phyloP scores from a whole-genome alignment of 257 asterid genomes.

The Echium plantagineum region DNA sequence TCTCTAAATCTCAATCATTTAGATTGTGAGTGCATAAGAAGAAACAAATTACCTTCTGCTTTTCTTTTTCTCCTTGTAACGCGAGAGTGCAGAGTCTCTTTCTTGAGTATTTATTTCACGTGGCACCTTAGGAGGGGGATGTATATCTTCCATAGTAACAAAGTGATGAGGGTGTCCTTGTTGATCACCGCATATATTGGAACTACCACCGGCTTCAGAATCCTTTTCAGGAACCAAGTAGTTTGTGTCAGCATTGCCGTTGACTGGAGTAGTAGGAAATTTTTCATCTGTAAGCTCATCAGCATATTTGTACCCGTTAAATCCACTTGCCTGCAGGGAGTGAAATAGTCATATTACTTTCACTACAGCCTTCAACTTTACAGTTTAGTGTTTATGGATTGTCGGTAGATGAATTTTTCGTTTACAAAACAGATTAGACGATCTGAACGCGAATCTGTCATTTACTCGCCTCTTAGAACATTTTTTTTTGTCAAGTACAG shows the following conservation, averaged over 20 bases:
- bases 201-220: constrained; percentile 35
- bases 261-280: constrained; percentile 29
- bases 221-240: constrained; percentile 58
- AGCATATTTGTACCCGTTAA: constrained; percentile 24
- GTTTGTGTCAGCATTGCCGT: constrained; percentile 31
- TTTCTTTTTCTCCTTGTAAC: constrained; percentile 89
- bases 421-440: not conserved
- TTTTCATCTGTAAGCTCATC: constrained; percentile 35
- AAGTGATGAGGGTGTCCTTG: constrained; percentile 33
- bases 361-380: not conserved
- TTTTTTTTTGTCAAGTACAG: no score
- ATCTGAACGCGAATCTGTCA: no score
- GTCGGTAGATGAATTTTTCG: no score
- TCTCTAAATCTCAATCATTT: not conserved
- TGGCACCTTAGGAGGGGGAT: constrained; percentile 24
- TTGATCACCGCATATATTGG: constrained; percentile 22
- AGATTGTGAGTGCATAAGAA: not conserved
- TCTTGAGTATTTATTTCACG: constrained; percentile 73
- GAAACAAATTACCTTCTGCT: constrained; percentile 46
- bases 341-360: constrained; percentile 8
- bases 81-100: constrained; percentile 68
- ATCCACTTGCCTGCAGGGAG: constrained; percentile 32
- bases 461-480: no score
- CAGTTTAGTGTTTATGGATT: not conserved
- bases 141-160: constrained; percentile 22